These are phyloP conservation scores for Colletotrichum trifolii DNA, from an alignment of 2,329 filamentous ascomycete species.

Conservation along the genomic window DNA sequence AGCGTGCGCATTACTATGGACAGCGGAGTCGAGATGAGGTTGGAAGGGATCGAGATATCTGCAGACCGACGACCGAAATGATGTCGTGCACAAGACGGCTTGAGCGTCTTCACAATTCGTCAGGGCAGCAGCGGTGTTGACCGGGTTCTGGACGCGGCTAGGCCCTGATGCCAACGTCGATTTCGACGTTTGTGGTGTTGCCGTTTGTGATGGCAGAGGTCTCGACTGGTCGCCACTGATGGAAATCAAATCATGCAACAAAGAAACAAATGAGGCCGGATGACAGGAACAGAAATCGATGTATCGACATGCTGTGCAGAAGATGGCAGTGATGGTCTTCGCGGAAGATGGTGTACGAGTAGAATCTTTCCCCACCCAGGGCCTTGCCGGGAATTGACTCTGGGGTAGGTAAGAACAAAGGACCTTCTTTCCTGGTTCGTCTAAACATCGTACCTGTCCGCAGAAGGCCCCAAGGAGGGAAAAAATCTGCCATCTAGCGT, in stretches of 20 bases:
- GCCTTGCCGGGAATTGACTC: constrained; percentile 2
- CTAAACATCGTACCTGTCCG: background rate
- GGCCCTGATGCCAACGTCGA: background rate
- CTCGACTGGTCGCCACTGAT: constrained; percentile 3
- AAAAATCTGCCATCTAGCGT: constrained; percentile 18
- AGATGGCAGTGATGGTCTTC: no score
- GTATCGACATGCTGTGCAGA: background rate
- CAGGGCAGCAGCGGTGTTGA: constrained; percentile 11
- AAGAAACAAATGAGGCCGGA: constrained; percentile 12
- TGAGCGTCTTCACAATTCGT: constrained; percentile 1
- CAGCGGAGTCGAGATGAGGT: constrained; percentile 11
- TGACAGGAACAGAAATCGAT: constrained; percentile 11
- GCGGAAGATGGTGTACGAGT: no score
- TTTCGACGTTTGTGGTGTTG: constrained; percentile 1
- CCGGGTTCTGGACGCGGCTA: constrained; percentile 9
- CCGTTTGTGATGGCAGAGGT: background rate
- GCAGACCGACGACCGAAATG: constrained; percentile 5
- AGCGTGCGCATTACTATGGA: background rate
- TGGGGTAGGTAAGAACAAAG: constrained; percentile 31
- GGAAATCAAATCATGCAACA: constrained; percentile 20
- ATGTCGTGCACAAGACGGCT: background rate
- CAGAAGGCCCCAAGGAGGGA: background rate
- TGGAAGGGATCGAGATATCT: constrained; percentile 28
- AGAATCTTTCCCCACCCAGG: background rate
- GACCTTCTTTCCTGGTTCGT: background rate